A percentile compares a stretch with the other conserved stretches of the same genome.
These are phyloP conservation scores for Canna indica DNA, from an alignment of 176 grass and related monocot species.

Conservation along the genomic window DNA sequence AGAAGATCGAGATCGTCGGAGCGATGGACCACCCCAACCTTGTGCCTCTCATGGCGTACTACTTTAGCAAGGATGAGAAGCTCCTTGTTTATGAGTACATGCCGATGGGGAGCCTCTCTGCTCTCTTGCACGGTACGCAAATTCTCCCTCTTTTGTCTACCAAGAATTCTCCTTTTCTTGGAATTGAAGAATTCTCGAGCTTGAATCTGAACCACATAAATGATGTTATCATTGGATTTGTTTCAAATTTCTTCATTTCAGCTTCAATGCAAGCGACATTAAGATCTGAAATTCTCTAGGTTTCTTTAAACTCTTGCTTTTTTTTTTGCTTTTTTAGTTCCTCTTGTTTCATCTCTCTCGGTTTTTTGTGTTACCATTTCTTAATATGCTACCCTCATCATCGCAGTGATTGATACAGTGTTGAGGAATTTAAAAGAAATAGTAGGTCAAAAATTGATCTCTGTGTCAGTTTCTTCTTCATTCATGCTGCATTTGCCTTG, in stretches of 20 bases:
- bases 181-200: neutral
- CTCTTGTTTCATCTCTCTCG: neutral
- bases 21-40: slow-evolving; percentile 14
- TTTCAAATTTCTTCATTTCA: neutral
- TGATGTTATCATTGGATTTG: neutral
- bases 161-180: neutral
- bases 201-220: neutral
- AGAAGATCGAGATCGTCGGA: slow-evolving; percentile 13
- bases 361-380: neutral
- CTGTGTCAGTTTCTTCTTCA: neutral
- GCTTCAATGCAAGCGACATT: neutral
- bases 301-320: neutral
- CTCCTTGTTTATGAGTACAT: slow-evolving; percentile 15
- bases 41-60: slow-evolving; percentile 15
- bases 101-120: slow-evolving; percentile 16
- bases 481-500: neutral
- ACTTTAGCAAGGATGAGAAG: slow-evolving; percentile 13
- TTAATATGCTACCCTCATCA: neutral
- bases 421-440: neutral
- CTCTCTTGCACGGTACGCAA: slow-evolving; percentile 7
- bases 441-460: too few relatives aligned
- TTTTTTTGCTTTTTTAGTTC: neutral
- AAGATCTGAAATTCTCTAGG: neutral
- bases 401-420: too few relatives aligned
- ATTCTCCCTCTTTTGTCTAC: neutral